Evolutionary conservation across 176 grass and related monocot species (phyloP), one percentile per base, ranked within the genome.

Genomic region (Oryza glaberrima): DNA sequence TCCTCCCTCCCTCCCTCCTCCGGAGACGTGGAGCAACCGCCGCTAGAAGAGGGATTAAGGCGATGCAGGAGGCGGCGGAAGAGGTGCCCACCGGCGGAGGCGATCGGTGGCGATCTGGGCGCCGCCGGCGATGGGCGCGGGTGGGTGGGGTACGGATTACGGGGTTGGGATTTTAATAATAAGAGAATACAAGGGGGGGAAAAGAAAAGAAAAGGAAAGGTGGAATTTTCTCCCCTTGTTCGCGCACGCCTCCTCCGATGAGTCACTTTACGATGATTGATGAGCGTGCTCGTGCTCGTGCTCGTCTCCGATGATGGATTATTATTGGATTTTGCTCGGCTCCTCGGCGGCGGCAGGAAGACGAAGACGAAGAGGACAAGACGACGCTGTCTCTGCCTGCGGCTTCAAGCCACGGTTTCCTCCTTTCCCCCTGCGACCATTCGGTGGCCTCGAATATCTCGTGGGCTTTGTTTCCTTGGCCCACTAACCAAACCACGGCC

Each of bases 101-200:
- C 38, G 81, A 88, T 88, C 81, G 81, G 81, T 35, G 67, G 49
- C 82, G 87, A 89, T 89, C 77, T 73, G 81, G 67, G 67, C 67
- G 80, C 74, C 86, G 74, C 32, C 87, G 87, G 77, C 71, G 49
- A 51, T 68, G 69, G 69, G 63, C 67, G 5, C 5, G 40, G 40
- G 40, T 8, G 40, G 40, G 6, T 41, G 8, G 40, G 40, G 6
- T 41, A 41, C 40, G 40, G 40, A 41, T 41, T 41, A 67, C 60
- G 77, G 77, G 20, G 14, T 26, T 45, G 60, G 69, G 69, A 88
- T 75, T 79, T 14, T 70, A 69, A 77, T 70, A 77, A 82, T 65
- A 77, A 58, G 14, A 12, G 52, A 54, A 70, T 41, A 41, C 40
- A 8, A 8, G 7, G 26, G 8, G 9, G 46, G 20, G 28, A 2